These are phyloP conservation scores for Casaregolazyma lundiana DNA, from an alignment of 1,139 yeast genomes.

Conservation along the genomic window DNA sequence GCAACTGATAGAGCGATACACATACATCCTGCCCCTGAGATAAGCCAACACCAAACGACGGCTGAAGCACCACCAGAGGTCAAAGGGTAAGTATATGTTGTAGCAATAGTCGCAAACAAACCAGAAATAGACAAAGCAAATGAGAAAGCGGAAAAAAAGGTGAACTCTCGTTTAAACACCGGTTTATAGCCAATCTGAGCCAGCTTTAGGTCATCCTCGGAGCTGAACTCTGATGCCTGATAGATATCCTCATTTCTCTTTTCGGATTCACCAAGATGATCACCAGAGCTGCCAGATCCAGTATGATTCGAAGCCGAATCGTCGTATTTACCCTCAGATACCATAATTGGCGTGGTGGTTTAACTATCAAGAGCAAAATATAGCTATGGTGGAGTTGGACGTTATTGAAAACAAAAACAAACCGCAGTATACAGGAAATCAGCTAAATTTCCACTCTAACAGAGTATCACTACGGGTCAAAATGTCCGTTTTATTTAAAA, in stretches of 20 bases:
- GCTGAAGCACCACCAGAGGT: slow-evolving; percentile 48
- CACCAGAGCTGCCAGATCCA: neutral
- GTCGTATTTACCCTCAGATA: neutral
- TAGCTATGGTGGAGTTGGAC: no score
- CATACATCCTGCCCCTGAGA: slow-evolving; percentile 49
- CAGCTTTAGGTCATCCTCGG: slow-evolving; percentile 20
- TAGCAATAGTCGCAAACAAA: slow-evolving; percentile 51
- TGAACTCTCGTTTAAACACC: slow-evolving; percentile 47
- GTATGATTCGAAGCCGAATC: neutral
- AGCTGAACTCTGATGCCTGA: slow-evolving; percentile 16
- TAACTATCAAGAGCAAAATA: no score
- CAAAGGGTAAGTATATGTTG: slow-evolving; percentile 47
- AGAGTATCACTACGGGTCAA: neutral
- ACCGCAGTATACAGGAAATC: neutral
- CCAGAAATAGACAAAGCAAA: slow-evolving; percentile 51
- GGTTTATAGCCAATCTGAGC: slow-evolving; percentile 29
- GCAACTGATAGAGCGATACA: slow-evolving; percentile 53
- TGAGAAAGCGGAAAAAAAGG: slow-evolving; percentile 50
- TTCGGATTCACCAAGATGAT: neutral
- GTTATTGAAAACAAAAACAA: no score
- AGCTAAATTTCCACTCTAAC: neutral
- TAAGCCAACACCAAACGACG: slow-evolving; percentile 43
- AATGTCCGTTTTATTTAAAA: neutral
- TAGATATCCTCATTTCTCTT: neutral
- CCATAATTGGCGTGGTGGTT: neutral